Conservation (phyloP, 306 rosid species). For the Malus domestica region ASM211411v1 NC_041797.1:5422501-5423000, state of each 20-base stretch:
- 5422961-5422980: slow-evolving; percentile 62
- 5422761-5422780: slow-evolving; percentile 59
- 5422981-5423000: slow-evolving; percentile 31
- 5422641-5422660: slow-evolving; percentile 53
- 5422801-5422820: slow-evolving; percentile 73
- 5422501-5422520: not conserved
- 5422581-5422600: not conserved
- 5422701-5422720: slow-evolving; percentile 37
- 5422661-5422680: slow-evolving; percentile 72
- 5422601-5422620: slow-evolving; percentile 9
- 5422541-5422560: too few species aligned
- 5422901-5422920: slow-evolving; percentile 84
- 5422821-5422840: slow-evolving; percentile 31
- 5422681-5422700: slow-evolving; percentile 77
- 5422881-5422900: slow-evolving; percentile 82
- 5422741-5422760: slow-evolving; percentile 43
- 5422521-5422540: not conserved
- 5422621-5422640: slow-evolving; percentile 87
- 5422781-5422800: slow-evolving; percentile 83
- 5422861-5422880: slow-evolving; percentile 46
- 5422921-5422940: slow-evolving; percentile 35
- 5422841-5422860: slow-evolving; percentile 24
- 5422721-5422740: slow-evolving; percentile 9
- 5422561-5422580: not conserved
- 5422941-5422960: slow-evolving; percentile 76